A percentile compares a stretch with the other conserved stretches of the same genome.
Conservation (phyloP, 768 basidiomycete species). For the Lentinula edodes region DNA sequence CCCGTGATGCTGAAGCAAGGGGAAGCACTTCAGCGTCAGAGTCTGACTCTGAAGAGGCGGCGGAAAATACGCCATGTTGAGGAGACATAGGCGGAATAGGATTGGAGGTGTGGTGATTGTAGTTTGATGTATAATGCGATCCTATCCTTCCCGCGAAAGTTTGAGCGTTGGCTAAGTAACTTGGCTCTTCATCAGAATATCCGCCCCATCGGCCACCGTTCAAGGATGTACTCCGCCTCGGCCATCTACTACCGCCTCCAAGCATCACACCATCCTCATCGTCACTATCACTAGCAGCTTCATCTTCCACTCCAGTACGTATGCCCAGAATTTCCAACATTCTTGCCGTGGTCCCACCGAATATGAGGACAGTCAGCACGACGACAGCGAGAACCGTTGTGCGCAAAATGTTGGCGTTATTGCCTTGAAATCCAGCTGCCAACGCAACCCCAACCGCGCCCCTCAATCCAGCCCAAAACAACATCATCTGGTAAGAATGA, state of each 20-base stretch:
- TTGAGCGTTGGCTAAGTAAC: conserved; percentile 21
- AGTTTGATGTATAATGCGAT: conserved; percentile 49
- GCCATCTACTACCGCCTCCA: conserved; percentile 15
- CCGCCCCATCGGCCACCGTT: conserved; percentile 33
- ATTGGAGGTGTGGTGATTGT: conserved; percentile 52
- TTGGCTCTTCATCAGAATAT: conserved; percentile 39
- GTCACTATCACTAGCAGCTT: conserved; percentile 55
- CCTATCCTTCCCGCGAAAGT: conserved; percentile 37
- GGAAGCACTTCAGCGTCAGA: conserved; percentile 81
- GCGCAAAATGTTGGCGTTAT: conserved; percentile 83
- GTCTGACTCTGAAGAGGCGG: conserved; percentile 73
- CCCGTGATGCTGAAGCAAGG: conserved; percentile 49
- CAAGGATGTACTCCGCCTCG: conserved; percentile 27
- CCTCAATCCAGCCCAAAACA: conserved; percentile 96
- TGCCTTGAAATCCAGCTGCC: conserved; percentile 93
- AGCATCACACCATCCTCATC: conserved; percentile 39
- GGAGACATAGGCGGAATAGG: conserved; percentile 14
- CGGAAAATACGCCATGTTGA: conserved; percentile 43
- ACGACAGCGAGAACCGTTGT: conserved; percentile 96
- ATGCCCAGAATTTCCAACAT: conserved; percentile 99
- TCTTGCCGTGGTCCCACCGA: conserved; percentile 94
- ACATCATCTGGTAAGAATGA: conserved; percentile 99
- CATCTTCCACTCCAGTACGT: conserved; percentile 91
- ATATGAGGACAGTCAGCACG: conserved; percentile 88
- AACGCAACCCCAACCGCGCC: conserved; percentile 98